phyloP scores from a whole-genome alignment of 1,284 basidiomycete species.

The Ganoderma lingzhi region DNA sequence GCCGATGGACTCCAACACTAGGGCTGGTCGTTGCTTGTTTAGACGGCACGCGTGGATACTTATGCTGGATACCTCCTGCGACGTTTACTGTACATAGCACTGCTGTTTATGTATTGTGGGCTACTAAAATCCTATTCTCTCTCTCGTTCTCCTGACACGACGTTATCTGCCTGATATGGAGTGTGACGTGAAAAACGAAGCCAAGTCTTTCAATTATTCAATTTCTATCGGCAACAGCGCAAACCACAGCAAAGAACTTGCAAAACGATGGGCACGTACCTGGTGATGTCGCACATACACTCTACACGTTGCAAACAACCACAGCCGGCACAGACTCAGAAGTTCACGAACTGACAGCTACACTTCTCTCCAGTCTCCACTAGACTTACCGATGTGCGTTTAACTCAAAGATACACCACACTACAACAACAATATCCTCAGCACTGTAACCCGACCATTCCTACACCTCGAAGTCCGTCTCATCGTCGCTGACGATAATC shows the following conservation, averaged over 20 bases:
- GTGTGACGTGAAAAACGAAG: too few relatives aligned
- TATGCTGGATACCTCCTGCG: background rate
- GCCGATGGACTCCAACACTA: slow-evolving; percentile 16
- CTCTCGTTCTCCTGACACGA: background rate
- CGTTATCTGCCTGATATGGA: background rate
- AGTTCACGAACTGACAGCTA: background rate
- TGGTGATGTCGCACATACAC: background rate
- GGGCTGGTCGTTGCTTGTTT: background rate
- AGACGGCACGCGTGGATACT: background rate
- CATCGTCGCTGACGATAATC: slow-evolving; percentile 1
- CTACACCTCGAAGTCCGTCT: slow-evolving; percentile 1
- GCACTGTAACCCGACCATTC: background rate
- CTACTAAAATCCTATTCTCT: background rate
- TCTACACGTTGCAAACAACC: background rate
- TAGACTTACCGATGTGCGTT: background rate
- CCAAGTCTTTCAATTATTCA: background rate
- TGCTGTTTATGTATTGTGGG: background rate
- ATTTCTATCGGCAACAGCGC: background rate
- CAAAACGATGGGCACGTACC: background rate
- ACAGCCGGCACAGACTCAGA: background rate
- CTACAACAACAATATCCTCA: background rate
- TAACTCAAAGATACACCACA: background rate
- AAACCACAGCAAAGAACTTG: background rate
- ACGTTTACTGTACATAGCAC: background rate
- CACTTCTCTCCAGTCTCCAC: background rate